Conservation (phyloP, 768 basidiomycete genomes). For the Exidia glandulosa region DNA sequence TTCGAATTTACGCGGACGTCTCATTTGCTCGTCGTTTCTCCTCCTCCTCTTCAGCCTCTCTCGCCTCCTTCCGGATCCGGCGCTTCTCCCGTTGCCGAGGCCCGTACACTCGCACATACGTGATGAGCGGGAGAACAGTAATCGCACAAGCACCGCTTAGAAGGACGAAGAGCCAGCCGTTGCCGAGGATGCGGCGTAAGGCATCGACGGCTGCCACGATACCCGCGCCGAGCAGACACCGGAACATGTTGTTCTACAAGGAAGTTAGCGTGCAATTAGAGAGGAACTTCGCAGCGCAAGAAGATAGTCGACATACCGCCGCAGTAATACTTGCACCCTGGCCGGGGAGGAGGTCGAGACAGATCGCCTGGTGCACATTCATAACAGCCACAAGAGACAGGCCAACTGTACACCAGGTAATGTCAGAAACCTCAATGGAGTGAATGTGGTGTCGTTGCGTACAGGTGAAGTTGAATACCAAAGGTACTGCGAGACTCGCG, state of each 20-base stretch:
- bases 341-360: slow-evolving; percentile 22
- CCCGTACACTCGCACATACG: neutral
- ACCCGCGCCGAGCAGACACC: slow-evolving; percentile 10
- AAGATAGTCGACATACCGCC: neutral
- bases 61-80: neutral
- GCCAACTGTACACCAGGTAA: slow-evolving; percentile 1
- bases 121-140: neutral
- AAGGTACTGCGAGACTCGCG: slow-evolving; percentile 13
- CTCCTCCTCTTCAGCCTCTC: neutral
- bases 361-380: slow-evolving; percentile 8
- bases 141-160: neutral
- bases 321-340: slow-evolving; percentile 21
- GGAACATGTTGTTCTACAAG: slow-evolving; percentile 12
- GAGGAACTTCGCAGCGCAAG: neutral
- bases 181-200: neutral
- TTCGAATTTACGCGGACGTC: neutral
- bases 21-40: neutral
- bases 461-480: slow-evolving; percentile 19
- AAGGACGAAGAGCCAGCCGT: neutral
- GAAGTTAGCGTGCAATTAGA: neutral
- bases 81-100: neutral
- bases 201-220: slow-evolving; percentile 1
- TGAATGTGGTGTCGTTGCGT: neutral
- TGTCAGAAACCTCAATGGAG: neutral
- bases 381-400: slow-evolving; percentile 8